Evolutionary conservation across 768 basidiomycete species (phyloP).

Genomic region (Phaeolepiota aurea): DNA sequence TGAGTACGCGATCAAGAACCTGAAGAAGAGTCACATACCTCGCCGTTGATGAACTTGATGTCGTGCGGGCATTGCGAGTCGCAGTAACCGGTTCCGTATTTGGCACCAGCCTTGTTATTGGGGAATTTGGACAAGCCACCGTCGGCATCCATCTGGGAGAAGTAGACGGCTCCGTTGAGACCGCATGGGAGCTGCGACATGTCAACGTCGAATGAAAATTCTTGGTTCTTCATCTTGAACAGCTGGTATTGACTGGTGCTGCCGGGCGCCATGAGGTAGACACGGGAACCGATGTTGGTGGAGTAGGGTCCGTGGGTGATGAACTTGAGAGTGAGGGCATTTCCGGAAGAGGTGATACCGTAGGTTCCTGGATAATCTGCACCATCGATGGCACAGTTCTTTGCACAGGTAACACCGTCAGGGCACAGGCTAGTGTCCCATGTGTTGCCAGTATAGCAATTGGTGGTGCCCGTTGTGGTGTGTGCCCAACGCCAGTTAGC

Average conservation of each 20-base stretch:
- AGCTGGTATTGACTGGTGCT: too few relatives aligned
- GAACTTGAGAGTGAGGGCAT: slow-evolving; percentile 29
- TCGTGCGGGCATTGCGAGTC: slow-evolving; percentile 34
- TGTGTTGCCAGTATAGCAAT: slow-evolving; percentile 32
- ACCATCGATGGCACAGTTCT: slow-evolving; percentile 23
- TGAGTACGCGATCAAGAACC: slow-evolving; percentile 1
- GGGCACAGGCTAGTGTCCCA: slow-evolving; percentile 34
- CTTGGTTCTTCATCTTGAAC: too few relatives aligned
- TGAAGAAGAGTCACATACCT: slow-evolving; percentile 12
- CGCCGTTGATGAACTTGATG: slow-evolving; percentile 39
- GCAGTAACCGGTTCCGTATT: slow-evolving; percentile 15
- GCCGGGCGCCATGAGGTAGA: slow-evolving; percentile 35
- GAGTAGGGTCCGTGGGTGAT: slow-evolving; percentile 20
- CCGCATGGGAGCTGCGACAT: too few relatives aligned
- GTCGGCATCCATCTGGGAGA: slow-evolving; percentile 43
- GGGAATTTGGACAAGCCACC: slow-evolving; percentile 35
- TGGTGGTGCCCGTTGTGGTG: slow-evolving; percentile 13
- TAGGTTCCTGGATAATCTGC: slow-evolving; percentile 26
- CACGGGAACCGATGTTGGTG: slow-evolving; percentile 19
- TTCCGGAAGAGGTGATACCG: slow-evolving; percentile 33
- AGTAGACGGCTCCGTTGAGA: too few relatives aligned
- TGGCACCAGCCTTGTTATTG: slow-evolving; percentile 35
- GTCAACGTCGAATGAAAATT: too few relatives aligned
- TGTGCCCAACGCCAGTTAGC: slow-evolving; percentile 36
- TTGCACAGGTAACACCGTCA: slow-evolving; percentile 30